These are phyloP conservation scores for Aspergillus jensenii DNA, from an alignment of 2,329 filamentous ascomycete genomes.

Conservation along the genomic window DNA sequence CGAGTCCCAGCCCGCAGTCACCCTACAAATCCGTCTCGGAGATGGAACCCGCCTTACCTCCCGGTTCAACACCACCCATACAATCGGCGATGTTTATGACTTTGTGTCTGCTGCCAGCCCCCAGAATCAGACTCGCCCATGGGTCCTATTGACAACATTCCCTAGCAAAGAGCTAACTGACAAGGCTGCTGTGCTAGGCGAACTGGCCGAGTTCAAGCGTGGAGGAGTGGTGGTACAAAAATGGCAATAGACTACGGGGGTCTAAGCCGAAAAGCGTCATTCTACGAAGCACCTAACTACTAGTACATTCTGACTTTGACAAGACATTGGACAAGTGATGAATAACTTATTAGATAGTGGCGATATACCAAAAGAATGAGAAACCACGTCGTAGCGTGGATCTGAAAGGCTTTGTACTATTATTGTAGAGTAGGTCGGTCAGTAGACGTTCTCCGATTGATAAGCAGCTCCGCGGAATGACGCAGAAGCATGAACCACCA, in stretches of 20 bases:
- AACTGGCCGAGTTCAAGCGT: conserved; percentile 51
- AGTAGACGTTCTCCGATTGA: conserved; percentile 19
- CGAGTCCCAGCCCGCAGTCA: conserved; percentile 57
- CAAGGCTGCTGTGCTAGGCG: conserved; percentile 47
- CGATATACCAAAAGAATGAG: background rate
- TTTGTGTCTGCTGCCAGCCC: conserved; percentile 59
- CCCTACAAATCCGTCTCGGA: conserved; percentile 62
- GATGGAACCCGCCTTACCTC: conserved; percentile 62
- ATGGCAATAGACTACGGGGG: conserved; percentile 34
- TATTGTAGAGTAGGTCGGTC: background rate
- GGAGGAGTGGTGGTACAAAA: conserved; percentile 54
- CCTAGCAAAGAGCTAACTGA: conserved; percentile 63
- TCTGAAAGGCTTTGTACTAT: background rate
- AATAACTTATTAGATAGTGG: conserved; percentile 5
- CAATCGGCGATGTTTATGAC: conserved; percentile 63
- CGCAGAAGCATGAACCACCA: conserved; percentile 18
- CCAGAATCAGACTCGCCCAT: conserved; percentile 50
- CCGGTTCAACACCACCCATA: conserved; percentile 65
- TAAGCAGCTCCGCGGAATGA: conserved; percentile 29
- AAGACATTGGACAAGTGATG: background rate
- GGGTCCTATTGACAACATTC: conserved; percentile 66
- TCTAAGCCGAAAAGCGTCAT: background rate
- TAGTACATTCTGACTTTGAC: background rate
- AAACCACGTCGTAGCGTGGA: background rate
- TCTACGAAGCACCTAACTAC: background rate